Evolutionary conservation across 192 early-diverging fungal genomes (phyloP).

Genomic region (Backusella liffmaniae): DNA sequence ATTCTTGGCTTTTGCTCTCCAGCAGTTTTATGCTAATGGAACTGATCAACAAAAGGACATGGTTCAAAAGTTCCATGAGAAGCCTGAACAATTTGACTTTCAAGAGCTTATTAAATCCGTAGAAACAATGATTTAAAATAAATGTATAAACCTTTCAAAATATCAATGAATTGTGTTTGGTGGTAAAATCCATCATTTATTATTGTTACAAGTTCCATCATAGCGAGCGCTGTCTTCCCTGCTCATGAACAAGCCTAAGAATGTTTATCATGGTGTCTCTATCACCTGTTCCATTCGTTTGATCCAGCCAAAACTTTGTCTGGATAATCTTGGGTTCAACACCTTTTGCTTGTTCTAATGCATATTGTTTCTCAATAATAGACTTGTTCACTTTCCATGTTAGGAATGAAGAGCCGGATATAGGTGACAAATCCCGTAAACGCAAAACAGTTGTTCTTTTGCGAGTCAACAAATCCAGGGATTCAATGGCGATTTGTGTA

Average conservation of each 20-base stretch:
- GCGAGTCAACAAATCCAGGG: constrained; percentile 31
- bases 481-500: constrained; percentile 29
- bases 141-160: too few relatives aligned
- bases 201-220: not conserved
- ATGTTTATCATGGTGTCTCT: constrained; percentile 22
- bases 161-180: too few relatives aligned
- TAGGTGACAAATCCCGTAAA: constrained; percentile 19
- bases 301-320: constrained; percentile 35
- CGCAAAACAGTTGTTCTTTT: constrained; percentile 18
- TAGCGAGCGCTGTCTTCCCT: constrained; percentile 13
- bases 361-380: not conserved
- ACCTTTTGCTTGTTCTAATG: constrained; percentile 9
- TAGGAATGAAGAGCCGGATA: constrained; percentile 7
- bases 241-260: constrained; percentile 25
- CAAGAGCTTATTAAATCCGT: constrained; percentile 51
- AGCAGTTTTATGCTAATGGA: constrained; percentile 88
- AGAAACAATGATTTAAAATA: constrained; percentile 22
- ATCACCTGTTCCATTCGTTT: constrained; percentile 25
- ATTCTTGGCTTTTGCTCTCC: constrained; percentile 75
- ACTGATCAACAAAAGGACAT: constrained; percentile 57
- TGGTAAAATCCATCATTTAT: not conserved
- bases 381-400: constrained; percentile 32
- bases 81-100: constrained; percentile 76
- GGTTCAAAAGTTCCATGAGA: constrained; percentile 77
- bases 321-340: constrained; percentile 12